Evolutionary conservation across 495 filamentous ascomycete genomes (phyloP), one percentile per base, ranked within the genome.

Genomic region (Neurospora sp.): DNA sequence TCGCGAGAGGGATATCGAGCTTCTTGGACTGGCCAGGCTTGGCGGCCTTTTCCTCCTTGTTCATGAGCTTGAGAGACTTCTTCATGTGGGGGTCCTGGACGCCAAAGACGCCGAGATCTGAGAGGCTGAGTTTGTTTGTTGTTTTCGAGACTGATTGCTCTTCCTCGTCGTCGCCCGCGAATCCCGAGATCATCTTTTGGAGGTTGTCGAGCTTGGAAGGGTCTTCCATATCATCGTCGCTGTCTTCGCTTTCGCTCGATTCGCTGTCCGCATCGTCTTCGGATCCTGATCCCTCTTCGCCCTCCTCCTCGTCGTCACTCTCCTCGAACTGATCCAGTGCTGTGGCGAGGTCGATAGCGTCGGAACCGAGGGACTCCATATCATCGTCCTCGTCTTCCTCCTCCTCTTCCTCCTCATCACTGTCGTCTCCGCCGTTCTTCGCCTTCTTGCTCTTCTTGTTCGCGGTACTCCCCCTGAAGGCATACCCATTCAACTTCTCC

Each of bases 1-100:
- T 97, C 4, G 94, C 87, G 15, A 98, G 87, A 39, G 96, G 95
- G 11, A 93, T 91, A 31, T 92, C 90, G 15, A 98, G 87, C 78
- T 94, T 96, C 69, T 92, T 90, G 6, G 88, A 84, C 19, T 90
- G 83, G 1, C 88, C 88, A 66, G 84, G 85, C 79, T 84, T 85
- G 71, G 76, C 83, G 17, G 78, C 77, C 69, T 83, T 89, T 83
- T 82, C 87, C 75, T 79, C 85, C 81, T 84, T 88, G 72, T 78
- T 82, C 84, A 87, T 87, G 31, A 92, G 87, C 79, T 93, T 93
- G 17, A 96, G 86, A 0, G 94, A 91, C 79, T 90, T 93, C 77
- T 93, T 94, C 73, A 94, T 84, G 28, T 87, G 85, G 2, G 92
- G 88, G 79, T 97, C 93, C 39, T 89, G 91, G 73, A 94, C 85